Base-by-base conservation (phyloP, 495 filamentous ascomycete genomes). In the Cladorrhinum samala region DNA sequence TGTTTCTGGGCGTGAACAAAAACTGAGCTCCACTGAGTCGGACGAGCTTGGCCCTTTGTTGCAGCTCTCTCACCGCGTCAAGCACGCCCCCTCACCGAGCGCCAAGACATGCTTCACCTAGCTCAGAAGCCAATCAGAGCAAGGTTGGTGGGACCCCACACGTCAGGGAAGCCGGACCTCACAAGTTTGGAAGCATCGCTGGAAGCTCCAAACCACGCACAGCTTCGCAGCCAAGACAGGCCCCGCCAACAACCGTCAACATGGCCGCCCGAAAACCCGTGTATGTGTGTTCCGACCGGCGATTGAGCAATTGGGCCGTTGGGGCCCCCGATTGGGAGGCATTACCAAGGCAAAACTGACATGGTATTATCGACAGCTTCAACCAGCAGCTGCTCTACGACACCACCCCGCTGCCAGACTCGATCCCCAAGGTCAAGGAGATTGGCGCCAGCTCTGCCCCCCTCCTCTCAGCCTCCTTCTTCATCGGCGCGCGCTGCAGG, bases 401-500 rank as follows among this genome's bases (percentile, higher is more conserved):
- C 80, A 92, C 89, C 59, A 96, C 94, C 55, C 93, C 93, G 61
- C 87, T 97, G 66, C 93, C 93, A 51, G 80, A 86, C 65, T 81
- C 83, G 61, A 90, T 99, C 70, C 93, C 93, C 66, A 80, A 84
- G 58, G 93, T 99, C 58, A 77, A 87, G 57, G 93, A 99, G 70
- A 80, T 97, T 60, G 93, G 93, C 49, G 79, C 88, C 45, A 93
- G 84, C 55, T 96, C 91, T 40, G 94, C 92, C 16, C 94, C 93
- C 37, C 78, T 99, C 20, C 72, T 91, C 30, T 92, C 87, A 56
- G 94, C 93, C 16, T 82, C 89, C n/a, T 99, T 84, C 79, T 97
- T 96, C 67, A 99, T 99, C 68, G 93, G 93, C 44, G 91, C 89
- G 55, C 83, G 91, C 61, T 99, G 93, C 83, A 84, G 81, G 64